Base-by-base conservation (phyloP, 208 protist genomes). In the Trypanosoma avium region DNA sequence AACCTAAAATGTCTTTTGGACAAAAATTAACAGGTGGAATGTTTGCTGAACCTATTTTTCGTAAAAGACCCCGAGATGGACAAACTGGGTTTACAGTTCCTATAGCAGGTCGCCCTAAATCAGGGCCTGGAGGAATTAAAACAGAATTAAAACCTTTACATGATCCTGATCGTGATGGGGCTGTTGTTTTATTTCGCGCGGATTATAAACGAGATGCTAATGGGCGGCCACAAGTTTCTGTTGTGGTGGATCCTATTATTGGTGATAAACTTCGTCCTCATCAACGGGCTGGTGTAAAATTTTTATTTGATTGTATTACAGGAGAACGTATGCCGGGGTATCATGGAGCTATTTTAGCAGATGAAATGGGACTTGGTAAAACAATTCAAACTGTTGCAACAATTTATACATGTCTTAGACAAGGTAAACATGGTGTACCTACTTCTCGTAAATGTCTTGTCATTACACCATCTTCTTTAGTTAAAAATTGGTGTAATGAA, bases 321-420 rank as follows among this genome's bases (percentile, higher is more conserved):
- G 93, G 90, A 2, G 76, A 90, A 46, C 82, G 92, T 38, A 89
- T 97, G 85, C 76, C 82, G 7, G 89, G 89, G 49, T 93, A 93
- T 67, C 82, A 94, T 66, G 93, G 93, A 17, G 84, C 84, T 10
- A 92, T 97, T 35, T 72, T 97, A 21, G 94, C 88, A 22, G 97
- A 99, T 81, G 97, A 99, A 67, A 98, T 98, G 96, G 97, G 97
- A 38, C 74, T 99, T 33, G 97, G 97, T 27, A 99, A 99, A 70
- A 98, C 97, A 6, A 90, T 98, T 24, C 95, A 98, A 75, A 95
- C 96, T 7, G 94, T 99, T 29, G 93, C 95, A 8, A 88, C 97
- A 48, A 80, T 95, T 42, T 86, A 84, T 57, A 97, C 89, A 21
- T 99, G 94, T 70, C 50, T 83, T 12, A 57, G 86, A 27, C 91